Base-by-base conservation (phyloP, 2,329 filamentous ascomycete species). In the Colletotrichum chlorophyti region DNA sequence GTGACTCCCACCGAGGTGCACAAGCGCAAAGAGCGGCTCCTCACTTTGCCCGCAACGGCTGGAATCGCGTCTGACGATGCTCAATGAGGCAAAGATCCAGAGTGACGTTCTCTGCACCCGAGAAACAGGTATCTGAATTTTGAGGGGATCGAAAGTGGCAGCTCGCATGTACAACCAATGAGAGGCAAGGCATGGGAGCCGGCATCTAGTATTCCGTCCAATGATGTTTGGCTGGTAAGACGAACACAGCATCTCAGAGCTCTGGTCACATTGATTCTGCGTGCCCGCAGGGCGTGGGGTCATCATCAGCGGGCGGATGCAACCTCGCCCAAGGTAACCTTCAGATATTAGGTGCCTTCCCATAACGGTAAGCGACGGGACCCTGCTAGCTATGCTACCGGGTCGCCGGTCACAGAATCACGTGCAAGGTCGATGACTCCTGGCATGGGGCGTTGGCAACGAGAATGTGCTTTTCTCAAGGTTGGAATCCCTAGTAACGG, bases 151-250 rank as follows among this genome's bases (percentile, higher is more conserved):
- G 43, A 15, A 24, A 38, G 29, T 40, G 43, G 26, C 15, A 54
- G 29, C 45, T 60, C 57, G 57, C 57, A 40, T 49, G 26, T n/a
- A 7, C 9, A 19, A 27, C 57, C 57, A 60, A 57, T 60, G 6
- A 37, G 21, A 23, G 14, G n/a, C 37, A 32, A 45, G 29, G 10
- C 10, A 37, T 19, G 32, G 26, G 15, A 24, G 15, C 10, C 26
- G 37, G n/a, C n/a, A n/a, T 45, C 23, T 15, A 57, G 57, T 50
- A 60, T 49, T 45, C 9, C 23, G 11, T n/a, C 57, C 57, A 60
- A 60, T 60, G 12, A 32, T 32, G 17, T 21, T 11, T 10, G 26
- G 34, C 14, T 17, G 37, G 29, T 23, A 37, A 34, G 21, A 32
- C 19, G 17, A 37, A 17, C 40, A 45, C 40, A 37, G 40, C 40